phyloP scores from a whole-genome alignment of 306 rosid species.

The Prunus mume region DNA sequence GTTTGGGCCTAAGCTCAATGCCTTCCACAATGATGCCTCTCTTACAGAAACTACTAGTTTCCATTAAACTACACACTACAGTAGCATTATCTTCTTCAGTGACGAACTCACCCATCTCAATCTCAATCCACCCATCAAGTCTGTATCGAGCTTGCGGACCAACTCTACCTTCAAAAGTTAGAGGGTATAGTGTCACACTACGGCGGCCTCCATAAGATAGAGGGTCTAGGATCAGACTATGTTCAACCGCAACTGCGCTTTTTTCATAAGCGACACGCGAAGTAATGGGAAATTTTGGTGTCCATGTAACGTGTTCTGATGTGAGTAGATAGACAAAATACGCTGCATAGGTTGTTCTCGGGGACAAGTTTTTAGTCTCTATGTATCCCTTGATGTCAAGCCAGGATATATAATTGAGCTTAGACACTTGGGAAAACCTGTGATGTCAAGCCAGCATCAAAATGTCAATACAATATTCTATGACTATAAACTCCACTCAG shows the following conservation, averaged over 20 bases:
- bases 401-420: slow-evolving; percentile 3
- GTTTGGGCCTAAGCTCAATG: slow-evolving; percentile 34
- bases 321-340: slow-evolving; percentile 22
- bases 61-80: slow-evolving; percentile 1
- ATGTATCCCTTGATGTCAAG: slow-evolving; percentile 26
- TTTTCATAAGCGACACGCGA: neutral
- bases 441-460: neutral
- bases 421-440: slow-evolving; percentile 31
- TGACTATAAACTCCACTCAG: too few relatives aligned
- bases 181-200: too few relatives aligned
- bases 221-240: slow-evolving; percentile 13
- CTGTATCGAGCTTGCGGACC: neutral
- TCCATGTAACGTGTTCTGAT: too few relatives aligned
- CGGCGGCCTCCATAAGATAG: neutral
- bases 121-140: slow-evolving; percentile 26
- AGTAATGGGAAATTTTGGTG: neutral
- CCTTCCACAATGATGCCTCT: slow-evolving; percentile 32
- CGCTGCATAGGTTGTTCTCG: slow-evolving; percentile 29
- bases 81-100: slow-evolving; percentile 12
- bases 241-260: neutral
- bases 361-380: slow-evolving; percentile 15
- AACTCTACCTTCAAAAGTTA: too few relatives aligned
- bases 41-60: neutral
- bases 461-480: too few relatives aligned
- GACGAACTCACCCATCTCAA: slow-evolving; percentile 32